phyloP scores from a whole-genome alignment of 1,284 basidiomycete genomes.

The Puccinia triticina region DNA sequence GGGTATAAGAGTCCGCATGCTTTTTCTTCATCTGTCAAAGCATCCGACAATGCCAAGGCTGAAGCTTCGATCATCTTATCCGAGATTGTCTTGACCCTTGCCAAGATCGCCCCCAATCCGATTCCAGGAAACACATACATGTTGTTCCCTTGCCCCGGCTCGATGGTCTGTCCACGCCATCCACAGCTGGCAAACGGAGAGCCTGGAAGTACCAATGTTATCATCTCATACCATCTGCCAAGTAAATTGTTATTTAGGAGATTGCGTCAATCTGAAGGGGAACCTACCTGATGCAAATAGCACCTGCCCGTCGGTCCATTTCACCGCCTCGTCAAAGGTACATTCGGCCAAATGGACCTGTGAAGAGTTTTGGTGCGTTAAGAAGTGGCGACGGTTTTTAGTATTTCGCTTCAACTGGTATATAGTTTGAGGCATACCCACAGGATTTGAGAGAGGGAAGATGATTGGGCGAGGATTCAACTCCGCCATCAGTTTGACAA shows the following conservation, averaged over 20 bases:
- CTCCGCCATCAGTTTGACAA: constrained; percentile 79
- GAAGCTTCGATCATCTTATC: constrained; percentile 62
- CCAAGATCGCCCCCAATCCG: constrained; percentile 67
- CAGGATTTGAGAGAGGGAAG: constrained; percentile 95
- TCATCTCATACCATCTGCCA: neutral
- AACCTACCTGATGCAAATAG: constrained; percentile 75
- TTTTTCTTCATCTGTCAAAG: constrained; percentile 72
- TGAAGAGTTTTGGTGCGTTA: neutral
- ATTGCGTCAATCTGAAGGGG: neutral
- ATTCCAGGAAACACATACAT: constrained; percentile 69
- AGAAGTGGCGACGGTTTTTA: neutral
- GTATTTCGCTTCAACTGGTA: neutral
- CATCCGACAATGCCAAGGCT: constrained; percentile 74
- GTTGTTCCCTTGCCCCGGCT: constrained; percentile 89
- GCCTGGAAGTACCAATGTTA: constrained; percentile 58
- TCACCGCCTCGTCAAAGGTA: constrained; percentile 77
- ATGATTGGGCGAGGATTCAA: constrained; percentile 86
- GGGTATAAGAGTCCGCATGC: constrained; percentile 49
- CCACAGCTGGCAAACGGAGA: constrained; percentile 75
- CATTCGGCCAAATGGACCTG: constrained; percentile 65
- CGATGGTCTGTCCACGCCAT: constrained; percentile 68
- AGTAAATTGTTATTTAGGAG: neutral
- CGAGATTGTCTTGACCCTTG: constrained; percentile 67
- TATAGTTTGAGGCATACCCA: constrained; percentile 64
- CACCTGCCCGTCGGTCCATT: constrained; percentile 65